A percentile compares a stretch with the other conserved stretches of the same genome.
Conservation (phyloP, 495 filamentous ascomycete species). For the Durotheca rogersii region DNA sequence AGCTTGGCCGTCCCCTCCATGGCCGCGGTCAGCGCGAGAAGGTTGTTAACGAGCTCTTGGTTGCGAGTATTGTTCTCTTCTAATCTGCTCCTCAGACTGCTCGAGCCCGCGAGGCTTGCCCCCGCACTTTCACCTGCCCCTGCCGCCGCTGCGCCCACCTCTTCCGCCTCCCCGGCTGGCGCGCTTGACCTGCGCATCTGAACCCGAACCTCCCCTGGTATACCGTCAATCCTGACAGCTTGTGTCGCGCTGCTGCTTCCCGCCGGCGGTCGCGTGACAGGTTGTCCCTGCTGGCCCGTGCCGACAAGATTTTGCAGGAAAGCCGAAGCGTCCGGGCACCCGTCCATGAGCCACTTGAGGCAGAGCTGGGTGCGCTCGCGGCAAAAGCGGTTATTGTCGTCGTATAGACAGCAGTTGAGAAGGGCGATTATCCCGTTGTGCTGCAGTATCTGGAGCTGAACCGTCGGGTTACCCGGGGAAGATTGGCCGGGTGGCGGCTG, state of each 20-base stretch:
- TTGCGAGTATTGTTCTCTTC: constrained; percentile 39
- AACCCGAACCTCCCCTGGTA: constrained; percentile 47
- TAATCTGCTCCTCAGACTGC: constrained; percentile 18
- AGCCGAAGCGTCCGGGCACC: constrained; percentile 74
- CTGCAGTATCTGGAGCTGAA: constrained; percentile 81
- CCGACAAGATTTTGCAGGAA: constrained; percentile 64
- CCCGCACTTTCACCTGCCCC: too few species aligned
- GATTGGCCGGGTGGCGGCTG: constrained; percentile 52
- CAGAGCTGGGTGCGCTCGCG: constrained; percentile 90
- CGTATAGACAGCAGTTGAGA: constrained; percentile 81
- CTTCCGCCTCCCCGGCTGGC: constrained; percentile 19
- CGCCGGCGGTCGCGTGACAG: constrained; percentile 8
- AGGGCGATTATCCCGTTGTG: constrained; percentile 80
- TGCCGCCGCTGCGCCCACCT: constrained; percentile 4
- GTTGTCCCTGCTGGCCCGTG: constrained; percentile 20
- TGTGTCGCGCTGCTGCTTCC: constrained; percentile 13
- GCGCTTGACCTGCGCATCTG: constrained; percentile 39
- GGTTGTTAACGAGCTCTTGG: constrained; percentile 45
- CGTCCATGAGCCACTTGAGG: constrained; percentile 84
- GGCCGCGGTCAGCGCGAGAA: constrained; percentile 41
- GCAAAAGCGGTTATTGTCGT: constrained; percentile 86
- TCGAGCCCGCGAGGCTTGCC: neutral
- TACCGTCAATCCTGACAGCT: constrained; percentile 45
- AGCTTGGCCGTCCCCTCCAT: constrained; percentile 39
- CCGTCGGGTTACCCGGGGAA: constrained; percentile 68